These are phyloP conservation scores for Trichoderma sp. DNA, from an alignment of 2,329 filamentous ascomycete genomes.

Conservation along the genomic window DNA sequence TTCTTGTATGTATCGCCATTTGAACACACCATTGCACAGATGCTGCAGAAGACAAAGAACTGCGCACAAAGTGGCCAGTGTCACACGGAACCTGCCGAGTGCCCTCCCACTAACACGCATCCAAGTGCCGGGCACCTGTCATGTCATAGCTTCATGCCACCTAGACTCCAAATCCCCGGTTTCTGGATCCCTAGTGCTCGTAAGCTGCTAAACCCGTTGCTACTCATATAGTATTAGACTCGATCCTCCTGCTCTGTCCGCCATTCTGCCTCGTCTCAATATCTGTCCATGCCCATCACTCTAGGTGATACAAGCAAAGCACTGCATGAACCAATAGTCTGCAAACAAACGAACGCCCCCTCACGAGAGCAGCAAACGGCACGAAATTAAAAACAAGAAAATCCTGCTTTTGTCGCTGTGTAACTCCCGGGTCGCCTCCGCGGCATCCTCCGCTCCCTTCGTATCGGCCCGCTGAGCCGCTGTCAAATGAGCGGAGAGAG, in stretches of 20 bases:
- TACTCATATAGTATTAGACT: background rate
- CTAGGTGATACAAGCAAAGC: background rate
- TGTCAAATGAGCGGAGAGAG: background rate
- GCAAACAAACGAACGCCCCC: background rate
- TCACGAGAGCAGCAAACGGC: background rate
- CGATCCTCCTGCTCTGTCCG: background rate
- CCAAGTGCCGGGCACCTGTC: background rate
- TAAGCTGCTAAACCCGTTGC: background rate
- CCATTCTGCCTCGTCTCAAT: background rate
- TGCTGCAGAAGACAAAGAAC: background rate
- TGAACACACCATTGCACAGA: background rate
- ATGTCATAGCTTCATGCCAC: background rate
- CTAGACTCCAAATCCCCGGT: background rate
- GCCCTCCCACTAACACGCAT: background rate
- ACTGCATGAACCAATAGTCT: background rate
- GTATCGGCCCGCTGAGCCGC: background rate
- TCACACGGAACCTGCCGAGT: constrained; percentile 1
- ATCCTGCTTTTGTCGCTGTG: background rate
- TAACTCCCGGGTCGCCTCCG: background rate
- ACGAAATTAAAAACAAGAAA: background rate
- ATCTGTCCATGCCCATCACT: background rate
- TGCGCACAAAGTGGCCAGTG: background rate
- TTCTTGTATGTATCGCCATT: too few relatives aligned
- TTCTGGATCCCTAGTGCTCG: background rate
- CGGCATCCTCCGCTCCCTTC: background rate